A percentile compares a stretch with the other conserved stretches of the same genome.
Conservation (phyloP, 805 yeast species). For the Candida germanica region DNA sequence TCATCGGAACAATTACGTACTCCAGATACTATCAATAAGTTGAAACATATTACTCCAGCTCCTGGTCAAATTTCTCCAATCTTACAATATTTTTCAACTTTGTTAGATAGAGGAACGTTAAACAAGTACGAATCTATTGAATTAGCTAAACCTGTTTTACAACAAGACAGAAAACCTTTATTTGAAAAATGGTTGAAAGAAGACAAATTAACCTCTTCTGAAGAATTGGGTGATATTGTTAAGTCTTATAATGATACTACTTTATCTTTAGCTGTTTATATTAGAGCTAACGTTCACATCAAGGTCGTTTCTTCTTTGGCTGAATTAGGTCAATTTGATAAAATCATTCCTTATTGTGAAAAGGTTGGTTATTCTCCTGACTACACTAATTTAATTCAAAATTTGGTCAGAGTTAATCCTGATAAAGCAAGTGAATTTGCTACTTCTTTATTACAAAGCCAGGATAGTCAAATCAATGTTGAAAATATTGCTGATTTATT, state of each 20-base stretch:
- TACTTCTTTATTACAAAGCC: conserved; percentile 65
- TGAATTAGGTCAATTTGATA: conserved; percentile 94
- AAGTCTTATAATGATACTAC: conserved; percentile 77
- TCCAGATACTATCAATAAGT: conserved; percentile 87
- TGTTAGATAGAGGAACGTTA: conserved; percentile 88
- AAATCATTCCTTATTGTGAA: conserved; percentile 89
- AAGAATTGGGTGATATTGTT: conserved; percentile 94
- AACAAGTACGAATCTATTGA: conserved; percentile 93
- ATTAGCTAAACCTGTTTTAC: conserved; percentile 91
- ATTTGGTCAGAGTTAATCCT: conserved; percentile 88
- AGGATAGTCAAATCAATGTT: conserved; percentile 63
- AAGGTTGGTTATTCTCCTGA: conserved; percentile 88
- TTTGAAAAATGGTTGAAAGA: conserved; percentile 96
- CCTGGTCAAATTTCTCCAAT: conserved; percentile 96
- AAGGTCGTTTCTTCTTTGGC: conserved; percentile 92
- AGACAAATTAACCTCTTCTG: conserved; percentile 91
- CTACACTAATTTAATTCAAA: conserved; percentile 83
- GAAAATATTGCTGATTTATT: conserved; percentile 91
- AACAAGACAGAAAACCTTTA: conserved; percentile 89
- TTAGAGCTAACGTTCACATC: conserved; percentile 75
- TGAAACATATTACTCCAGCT: conserved; percentile 84
- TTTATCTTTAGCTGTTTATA: conserved; percentile 85
- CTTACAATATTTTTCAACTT: conserved; percentile 84
- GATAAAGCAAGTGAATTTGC: conserved; percentile 98
- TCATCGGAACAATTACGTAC: conserved; percentile 91